These are phyloP conservation scores for Leucosporidium creatinivorum DNA, from an alignment of 768 basidiomycete species.

Conservation along the genomic window DNA sequence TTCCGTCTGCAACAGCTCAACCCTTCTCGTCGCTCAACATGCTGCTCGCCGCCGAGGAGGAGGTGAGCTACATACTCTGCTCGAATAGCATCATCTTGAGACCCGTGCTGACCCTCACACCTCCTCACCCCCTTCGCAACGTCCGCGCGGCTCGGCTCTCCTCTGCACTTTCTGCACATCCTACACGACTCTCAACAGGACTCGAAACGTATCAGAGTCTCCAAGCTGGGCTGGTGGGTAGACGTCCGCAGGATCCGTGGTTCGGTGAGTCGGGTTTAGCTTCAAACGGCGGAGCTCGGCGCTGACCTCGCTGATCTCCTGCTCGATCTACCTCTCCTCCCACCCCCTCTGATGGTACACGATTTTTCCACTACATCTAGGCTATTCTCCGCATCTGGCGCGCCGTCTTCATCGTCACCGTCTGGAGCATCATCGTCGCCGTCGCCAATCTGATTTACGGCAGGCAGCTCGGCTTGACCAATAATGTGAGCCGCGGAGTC, in stretches of 20 bases:
- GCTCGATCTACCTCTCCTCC: too few species aligned
- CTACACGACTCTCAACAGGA: neutral
- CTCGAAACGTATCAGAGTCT: conserved; percentile 19
- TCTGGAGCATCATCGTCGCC: conserved; percentile 16
- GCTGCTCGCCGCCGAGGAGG: conserved; percentile 14
- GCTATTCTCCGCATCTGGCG: conserved; percentile 13
- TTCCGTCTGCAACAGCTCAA: conserved; percentile 3
- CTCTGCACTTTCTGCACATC: too few species aligned
- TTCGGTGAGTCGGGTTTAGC: neutral
- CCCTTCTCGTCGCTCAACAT: conserved; percentile 10
- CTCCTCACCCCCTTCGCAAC: too few species aligned
- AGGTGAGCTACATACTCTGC: too few species aligned
- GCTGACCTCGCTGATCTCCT: too few species aligned
- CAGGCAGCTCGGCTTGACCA: conserved; percentile 20
- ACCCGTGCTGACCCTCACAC: too few species aligned
- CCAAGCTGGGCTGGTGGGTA: conserved; percentile 25
- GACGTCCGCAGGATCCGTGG: conserved; percentile 19
- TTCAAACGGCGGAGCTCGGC: too few species aligned
- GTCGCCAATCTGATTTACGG: conserved; percentile 3
- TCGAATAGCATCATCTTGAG: too few species aligned
- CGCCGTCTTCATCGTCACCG: conserved; percentile 9
- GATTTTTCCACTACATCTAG: neutral
- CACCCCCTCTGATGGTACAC: neutral
- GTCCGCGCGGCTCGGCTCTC: too few species aligned
- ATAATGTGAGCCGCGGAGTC: conserved; percentile 5